phyloP scores from a whole-genome alignment of 2,329 filamentous ascomycete species.

The Microsporum audouinii region DNA sequence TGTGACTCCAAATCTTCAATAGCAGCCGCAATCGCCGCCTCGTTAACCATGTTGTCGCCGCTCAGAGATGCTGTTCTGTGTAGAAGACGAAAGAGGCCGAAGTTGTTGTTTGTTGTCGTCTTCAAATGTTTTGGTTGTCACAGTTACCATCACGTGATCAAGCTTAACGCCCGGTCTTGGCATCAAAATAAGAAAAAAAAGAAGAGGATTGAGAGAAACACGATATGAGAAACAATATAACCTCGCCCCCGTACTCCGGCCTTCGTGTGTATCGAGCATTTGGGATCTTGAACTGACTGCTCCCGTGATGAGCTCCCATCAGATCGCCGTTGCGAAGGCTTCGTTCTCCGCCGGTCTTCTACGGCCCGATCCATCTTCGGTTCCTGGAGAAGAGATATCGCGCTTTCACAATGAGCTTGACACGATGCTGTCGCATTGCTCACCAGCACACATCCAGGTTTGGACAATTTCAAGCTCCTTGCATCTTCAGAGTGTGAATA shows the following conservation, averaged over 20 bases:
- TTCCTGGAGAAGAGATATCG: slow-evolving; percentile 58
- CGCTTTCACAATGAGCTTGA: slow-evolving; percentile 57
- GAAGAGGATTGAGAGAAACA: not conserved
- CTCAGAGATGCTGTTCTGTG: too few relatives aligned
- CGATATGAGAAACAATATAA: not conserved
- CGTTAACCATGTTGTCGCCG: not conserved
- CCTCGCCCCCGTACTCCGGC: not conserved
- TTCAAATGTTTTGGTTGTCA: too few relatives aligned
- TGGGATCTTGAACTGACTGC: not conserved
- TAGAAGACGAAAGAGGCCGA: too few relatives aligned
- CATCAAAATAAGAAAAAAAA: too few relatives aligned
- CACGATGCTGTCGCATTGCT: slow-evolving; percentile 57
- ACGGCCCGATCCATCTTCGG: slow-evolving; percentile 59
- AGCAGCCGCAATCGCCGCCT: slow-evolving; percentile 1
- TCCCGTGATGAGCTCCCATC: slow-evolving; percentile 50
- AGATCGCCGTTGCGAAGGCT: slow-evolving; percentile 66
- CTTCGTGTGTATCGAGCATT: not conserved
- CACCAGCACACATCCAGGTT: slow-evolving; percentile 78
- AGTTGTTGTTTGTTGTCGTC: too few relatives aligned
- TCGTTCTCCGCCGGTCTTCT: slow-evolving; percentile 64
- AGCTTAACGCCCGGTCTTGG: too few relatives aligned
- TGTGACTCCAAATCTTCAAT: slow-evolving; percentile 8
- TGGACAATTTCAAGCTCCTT: slow-evolving; percentile 34
- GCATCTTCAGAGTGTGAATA: slow-evolving; percentile 5
- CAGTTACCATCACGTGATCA: too few relatives aligned